A percentile compares a stretch with the other conserved stretches of the same genome.
phyloP scores from a whole-genome alignment of 495 filamentous ascomycete species.

The Filosporella fistucella region DNA sequence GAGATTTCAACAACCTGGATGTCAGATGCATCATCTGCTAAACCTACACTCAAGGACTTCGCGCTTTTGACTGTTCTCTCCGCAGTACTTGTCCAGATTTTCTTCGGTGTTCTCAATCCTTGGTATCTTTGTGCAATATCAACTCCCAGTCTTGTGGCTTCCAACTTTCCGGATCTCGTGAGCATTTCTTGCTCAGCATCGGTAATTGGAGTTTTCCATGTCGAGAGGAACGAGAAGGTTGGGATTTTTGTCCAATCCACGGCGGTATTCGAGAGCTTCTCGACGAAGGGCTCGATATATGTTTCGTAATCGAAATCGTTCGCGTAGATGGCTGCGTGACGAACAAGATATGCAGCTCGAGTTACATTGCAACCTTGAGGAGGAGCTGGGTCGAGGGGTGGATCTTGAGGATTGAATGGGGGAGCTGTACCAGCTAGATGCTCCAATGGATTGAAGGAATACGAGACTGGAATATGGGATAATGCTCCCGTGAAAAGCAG shows the following conservation, averaged over 20 bases:
- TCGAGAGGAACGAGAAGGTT: conserved; percentile 7
- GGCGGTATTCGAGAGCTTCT: conserved; percentile 16
- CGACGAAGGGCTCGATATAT: conserved; percentile 15
- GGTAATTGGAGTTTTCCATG: conserved; percentile 15
- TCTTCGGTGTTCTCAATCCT: conserved; percentile 32
- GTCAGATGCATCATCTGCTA: conserved; percentile 36
- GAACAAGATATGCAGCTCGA: conserved; percentile 13
- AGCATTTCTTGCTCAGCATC: conserved; percentile 14
- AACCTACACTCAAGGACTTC: conserved; percentile 33
- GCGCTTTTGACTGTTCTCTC: conserved; percentile 42
- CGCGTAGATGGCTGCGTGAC: conserved; percentile 16
- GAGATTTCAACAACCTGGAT: conserved; percentile 35
- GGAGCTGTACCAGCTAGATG: conserved; percentile 44
- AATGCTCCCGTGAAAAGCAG: not conserved
- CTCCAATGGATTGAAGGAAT: conserved; percentile 40
- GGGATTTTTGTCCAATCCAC: conserved; percentile 25
- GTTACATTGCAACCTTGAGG: conserved; percentile 18
- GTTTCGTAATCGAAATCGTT: conserved; percentile 19
- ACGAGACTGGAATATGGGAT: conserved; percentile 12
- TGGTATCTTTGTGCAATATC: conserved; percentile 42
- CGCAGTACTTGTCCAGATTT: conserved; percentile 43
- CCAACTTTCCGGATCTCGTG: not conserved
- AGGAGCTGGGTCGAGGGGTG: conserved; percentile 22
- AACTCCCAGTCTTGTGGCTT: conserved; percentile 10
- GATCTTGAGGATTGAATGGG: conserved; percentile 43